Evolutionary conservation across 2,329 filamentous ascomycete genomes (phyloP), one percentile per base, ranked within the genome.

Genomic region (Fusarium bactridioides): DNA sequence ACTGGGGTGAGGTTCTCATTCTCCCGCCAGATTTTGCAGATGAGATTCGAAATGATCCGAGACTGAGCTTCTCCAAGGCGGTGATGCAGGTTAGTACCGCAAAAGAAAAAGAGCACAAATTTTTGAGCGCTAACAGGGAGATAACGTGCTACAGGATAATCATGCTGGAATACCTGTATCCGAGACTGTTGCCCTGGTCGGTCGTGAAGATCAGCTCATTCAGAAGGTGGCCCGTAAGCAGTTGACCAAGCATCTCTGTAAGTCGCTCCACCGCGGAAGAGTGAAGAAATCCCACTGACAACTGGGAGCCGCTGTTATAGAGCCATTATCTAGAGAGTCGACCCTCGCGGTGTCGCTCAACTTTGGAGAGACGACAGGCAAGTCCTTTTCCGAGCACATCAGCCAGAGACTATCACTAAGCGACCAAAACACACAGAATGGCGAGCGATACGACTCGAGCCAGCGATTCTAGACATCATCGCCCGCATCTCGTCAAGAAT

Each of bases 221-320:
- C 61, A 63, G 37, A 35, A 37, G 5, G 61, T 63, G 2, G 61
- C 61, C 4, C 37, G 61, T 0, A 58, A 51, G 38, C 38, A 63
- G 8, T 21, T 63, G 5, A 63, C 61, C 13, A 38, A 63, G 16
- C 54, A 48, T 25, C 44, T 63, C 3, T 43, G 61, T 63, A 4
- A 10, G 38, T 21, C 2, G 0, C 4, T 5, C 2, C 4, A 7
- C 4, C 18, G 0, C 25, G 0, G 4, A 1, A 0, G 5, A 16
- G 0, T 21, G 0, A 27, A 4, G 25, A 18, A 0, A 0, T 2
- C 7, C 15, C 2, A 18, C 10, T 38, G 4, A 27, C 5, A 7
- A 18, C 3, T 10, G 3, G 23, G 3, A 21, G 29, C 37, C 31
- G 57, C 48, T 23, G 27, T 44, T 1, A 57, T 63, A 18, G 45